These are phyloP conservation scores for Elsinoe batatas DNA, from an alignment of 2,329 filamentous ascomycete genomes.

Conservation along the genomic window DNA sequence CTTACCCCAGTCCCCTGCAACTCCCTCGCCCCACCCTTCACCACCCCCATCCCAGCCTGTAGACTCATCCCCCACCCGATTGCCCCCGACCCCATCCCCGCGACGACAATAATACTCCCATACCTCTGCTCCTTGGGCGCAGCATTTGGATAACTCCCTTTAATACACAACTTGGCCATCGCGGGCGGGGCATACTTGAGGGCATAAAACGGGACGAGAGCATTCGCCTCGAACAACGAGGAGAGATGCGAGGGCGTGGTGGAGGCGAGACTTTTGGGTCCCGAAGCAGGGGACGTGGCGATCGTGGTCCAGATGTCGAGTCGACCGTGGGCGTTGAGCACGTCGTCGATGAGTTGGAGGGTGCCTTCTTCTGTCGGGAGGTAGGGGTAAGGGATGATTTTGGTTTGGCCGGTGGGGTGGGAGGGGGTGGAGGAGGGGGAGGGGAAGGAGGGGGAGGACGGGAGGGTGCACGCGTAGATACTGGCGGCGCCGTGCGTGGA, in stretches of 20 bases:
- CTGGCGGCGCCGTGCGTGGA: constrained; percentile 56
- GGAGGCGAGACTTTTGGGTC: constrained; percentile 46
- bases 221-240: constrained; percentile 51
- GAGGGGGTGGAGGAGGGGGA: constrained; percentile 49
- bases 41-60: constrained; percentile 52
- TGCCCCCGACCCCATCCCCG: constrained; percentile 47
- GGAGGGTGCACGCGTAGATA: constrained; percentile 49
- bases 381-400: constrained; percentile 53
- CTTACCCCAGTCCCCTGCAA: constrained; percentile 50
- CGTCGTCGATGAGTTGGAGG: constrained; percentile 51
- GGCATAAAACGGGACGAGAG: constrained; percentile 54
- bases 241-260: constrained; percentile 48
- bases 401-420: constrained; percentile 50
- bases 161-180: constrained; percentile 50
- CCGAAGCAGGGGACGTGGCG: constrained; percentile 41
- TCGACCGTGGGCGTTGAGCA: constrained; percentile 49
- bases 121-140: constrained; percentile 51
- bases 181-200: constrained; percentile 55
- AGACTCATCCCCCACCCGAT: constrained; percentile 51
- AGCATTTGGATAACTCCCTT: constrained; percentile 50
- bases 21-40: constrained; percentile 47
- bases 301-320: constrained; percentile 54
- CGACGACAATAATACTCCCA: constrained; percentile 53
- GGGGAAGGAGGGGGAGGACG: constrained; percentile 33
- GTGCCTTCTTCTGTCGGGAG: constrained; percentile 51